Conservation (phyloP, 257 asterid species). For the Solanum dulcamara region DNA sequence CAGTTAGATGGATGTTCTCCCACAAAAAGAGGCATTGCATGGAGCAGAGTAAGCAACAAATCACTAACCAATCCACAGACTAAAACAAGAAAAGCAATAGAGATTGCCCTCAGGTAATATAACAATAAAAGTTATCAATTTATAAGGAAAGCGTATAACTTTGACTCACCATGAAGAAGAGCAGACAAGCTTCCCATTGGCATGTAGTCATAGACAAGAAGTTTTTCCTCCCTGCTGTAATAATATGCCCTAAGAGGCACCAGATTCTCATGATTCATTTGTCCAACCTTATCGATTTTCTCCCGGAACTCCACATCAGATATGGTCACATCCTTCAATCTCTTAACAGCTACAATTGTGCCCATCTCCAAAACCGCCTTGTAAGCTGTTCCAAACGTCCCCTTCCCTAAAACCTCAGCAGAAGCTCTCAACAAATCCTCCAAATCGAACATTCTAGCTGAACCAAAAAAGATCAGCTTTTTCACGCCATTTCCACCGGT, state of each 20-base stretch:
- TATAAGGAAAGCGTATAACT: not conserved
- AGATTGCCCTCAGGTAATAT: not conserved
- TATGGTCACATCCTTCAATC: constrained; percentile 28
- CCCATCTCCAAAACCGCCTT: constrained; percentile 34
- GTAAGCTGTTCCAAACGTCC: constrained; percentile 30
- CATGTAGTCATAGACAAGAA: constrained; percentile 34
- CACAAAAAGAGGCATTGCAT: not conserved
- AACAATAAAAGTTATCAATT: not conserved
- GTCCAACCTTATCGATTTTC: constrained; percentile 22
- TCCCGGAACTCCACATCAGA: constrained; percentile 29
- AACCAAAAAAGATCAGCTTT: constrained; percentile 19
- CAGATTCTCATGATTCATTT: constrained; percentile 26
- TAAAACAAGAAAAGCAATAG: not conserved
- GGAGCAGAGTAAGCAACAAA: not conserved
- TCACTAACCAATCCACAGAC: not conserved
- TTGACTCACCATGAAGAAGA: constrained; percentile 28
- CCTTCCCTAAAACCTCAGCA: constrained; percentile 38
- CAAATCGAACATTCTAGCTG: constrained; percentile 20
- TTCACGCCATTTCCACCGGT: constrained; percentile 15
- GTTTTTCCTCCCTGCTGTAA: constrained; percentile 39
- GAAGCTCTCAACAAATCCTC: constrained; percentile 37
- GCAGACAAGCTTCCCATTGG: constrained; percentile 44
- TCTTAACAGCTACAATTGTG: constrained; percentile 24
- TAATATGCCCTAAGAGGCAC: constrained; percentile 36
- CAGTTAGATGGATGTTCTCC: not conserved